Conservation (phyloP, 495 filamentous ascomycete species). For the Neurospora sublineolata region DNA sequence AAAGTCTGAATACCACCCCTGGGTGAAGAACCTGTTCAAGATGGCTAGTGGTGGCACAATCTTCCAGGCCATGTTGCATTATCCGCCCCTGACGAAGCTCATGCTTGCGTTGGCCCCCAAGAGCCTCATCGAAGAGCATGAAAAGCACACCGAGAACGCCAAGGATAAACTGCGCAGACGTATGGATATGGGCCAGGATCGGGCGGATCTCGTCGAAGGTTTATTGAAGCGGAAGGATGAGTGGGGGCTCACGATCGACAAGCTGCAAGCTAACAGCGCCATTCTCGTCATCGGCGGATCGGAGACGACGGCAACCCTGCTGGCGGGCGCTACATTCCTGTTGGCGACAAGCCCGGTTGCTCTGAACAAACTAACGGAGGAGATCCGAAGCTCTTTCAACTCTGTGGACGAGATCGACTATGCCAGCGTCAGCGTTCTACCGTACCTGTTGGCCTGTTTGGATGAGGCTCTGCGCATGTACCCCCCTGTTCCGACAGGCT, state of each 20-base stretch:
- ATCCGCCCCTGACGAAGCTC: slow-evolving; percentile 12
- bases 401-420: slow-evolving; percentile 42
- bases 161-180: slow-evolving; percentile 29
- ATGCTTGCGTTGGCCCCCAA: slow-evolving; percentile 17
- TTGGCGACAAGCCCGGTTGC: slow-evolving; percentile 35
- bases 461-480: slow-evolving; percentile 49
- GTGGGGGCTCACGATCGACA: slow-evolving; percentile 27
- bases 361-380: slow-evolving; percentile 32
- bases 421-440: slow-evolving; percentile 29
- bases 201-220: slow-evolving; percentile 39
- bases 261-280: slow-evolving; percentile 30
- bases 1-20: slow-evolving; percentile 38
- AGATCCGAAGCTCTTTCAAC: slow-evolving; percentile 42
- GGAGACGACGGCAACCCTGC: slow-evolving; percentile 49
- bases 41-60: slow-evolving; percentile 25
- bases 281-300: slow-evolving; percentile 43
- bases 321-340: slow-evolving; percentile 42
- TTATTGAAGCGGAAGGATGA: slow-evolving; percentile 37
- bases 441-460: slow-evolving; percentile 46
- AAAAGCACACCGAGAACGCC: slow-evolving; percentile 25
- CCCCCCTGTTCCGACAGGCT: slow-evolving; percentile 39
- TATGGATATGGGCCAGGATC: slow-evolving; percentile 26
- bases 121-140: slow-evolving; percentile 18
- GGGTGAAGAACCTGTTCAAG: slow-evolving; percentile 40
- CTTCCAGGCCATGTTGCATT: slow-evolving; percentile 23